These are phyloP conservation scores for Hysterium pulicare DNA, from an alignment of 2,329 filamentous ascomycete genomes.

Conservation along the genomic window DNA sequence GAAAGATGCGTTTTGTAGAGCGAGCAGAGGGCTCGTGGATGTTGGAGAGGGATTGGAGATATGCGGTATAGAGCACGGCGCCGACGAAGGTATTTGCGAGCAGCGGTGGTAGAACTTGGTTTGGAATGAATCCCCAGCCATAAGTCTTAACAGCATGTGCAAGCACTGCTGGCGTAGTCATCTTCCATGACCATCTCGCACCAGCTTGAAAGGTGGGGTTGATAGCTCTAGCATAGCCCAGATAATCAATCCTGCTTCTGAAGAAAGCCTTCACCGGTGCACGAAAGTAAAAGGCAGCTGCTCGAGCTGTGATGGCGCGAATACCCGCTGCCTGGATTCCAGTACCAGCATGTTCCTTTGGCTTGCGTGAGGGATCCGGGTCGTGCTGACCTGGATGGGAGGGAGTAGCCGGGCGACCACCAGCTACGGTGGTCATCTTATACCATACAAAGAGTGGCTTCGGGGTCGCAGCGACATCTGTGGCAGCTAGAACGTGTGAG, in stretches of 20 bases:
- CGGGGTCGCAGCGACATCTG: slow-evolving; percentile 16
- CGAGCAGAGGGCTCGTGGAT: slow-evolving; percentile 65
- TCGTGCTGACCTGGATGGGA: slow-evolving; percentile 15
- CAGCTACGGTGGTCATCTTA: slow-evolving; percentile 38
- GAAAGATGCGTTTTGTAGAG: slow-evolving; percentile 63
- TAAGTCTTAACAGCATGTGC: slow-evolving; percentile 65
- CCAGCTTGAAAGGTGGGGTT: slow-evolving; percentile 52
- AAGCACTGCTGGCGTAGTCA: slow-evolving; percentile 68
- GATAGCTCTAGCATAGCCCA: slow-evolving; percentile 61
- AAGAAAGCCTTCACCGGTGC: slow-evolving; percentile 93
- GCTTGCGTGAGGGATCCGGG: slow-evolving; percentile 27
- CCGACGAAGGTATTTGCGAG: slow-evolving; percentile 72
- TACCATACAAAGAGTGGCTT: slow-evolving; percentile 19
- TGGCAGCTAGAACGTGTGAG: too few relatives aligned
- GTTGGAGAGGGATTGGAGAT: slow-evolving; percentile 64
- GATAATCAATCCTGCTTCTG: slow-evolving; percentile 82
- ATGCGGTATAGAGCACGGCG: slow-evolving; percentile 71
- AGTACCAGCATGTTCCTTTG: slow-evolving; percentile 59
- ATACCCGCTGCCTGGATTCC: slow-evolving; percentile 84
- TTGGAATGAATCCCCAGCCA: slow-evolving; percentile 70
- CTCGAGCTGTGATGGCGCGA: slow-evolving; percentile 76
- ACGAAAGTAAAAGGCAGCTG: slow-evolving; percentile 86
- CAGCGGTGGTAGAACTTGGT: slow-evolving; percentile 73
- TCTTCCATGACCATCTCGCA: slow-evolving; percentile 57
- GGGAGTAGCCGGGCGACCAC: slow-evolving; percentile 25